Conservation (phyloP, 1,284 basidiomycete species). For the Pseudozyma hubeiensis region DNA sequence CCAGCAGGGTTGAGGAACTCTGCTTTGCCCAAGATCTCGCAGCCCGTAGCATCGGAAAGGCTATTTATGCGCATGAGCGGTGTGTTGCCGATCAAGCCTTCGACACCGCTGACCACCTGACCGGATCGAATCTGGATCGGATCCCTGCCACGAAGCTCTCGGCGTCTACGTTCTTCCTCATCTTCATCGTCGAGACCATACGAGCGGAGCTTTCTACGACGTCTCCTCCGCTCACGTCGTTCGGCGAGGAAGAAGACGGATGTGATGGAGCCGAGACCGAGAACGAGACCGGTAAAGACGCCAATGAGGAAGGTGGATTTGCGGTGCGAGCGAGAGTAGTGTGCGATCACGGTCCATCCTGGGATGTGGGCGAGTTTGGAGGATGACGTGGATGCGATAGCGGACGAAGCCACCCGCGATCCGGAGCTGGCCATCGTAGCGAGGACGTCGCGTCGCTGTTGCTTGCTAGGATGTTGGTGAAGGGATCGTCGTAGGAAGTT, state of each 20-base stretch:
- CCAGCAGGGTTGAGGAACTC: constrained; percentile 98
- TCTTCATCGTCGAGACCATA: constrained; percentile 43
- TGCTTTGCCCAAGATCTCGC: constrained; percentile 96
- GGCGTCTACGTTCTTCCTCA: constrained; percentile 39
- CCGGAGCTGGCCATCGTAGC: constrained; percentile 17
- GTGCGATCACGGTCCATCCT: constrained; percentile 37
- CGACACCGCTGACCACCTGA: constrained; percentile 57
- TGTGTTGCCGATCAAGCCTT: constrained; percentile 77
- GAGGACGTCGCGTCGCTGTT: neutral
- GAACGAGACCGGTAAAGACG: constrained; percentile 56
- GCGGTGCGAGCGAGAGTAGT: constrained; percentile 43
- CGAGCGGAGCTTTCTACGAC: constrained; percentile 30
- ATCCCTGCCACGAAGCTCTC: constrained; percentile 31
- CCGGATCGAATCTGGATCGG: constrained; percentile 49
- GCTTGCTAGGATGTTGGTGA: too few species aligned
- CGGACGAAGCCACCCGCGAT: constrained; percentile 9
- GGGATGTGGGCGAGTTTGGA: constrained; percentile 40
- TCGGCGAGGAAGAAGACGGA: constrained; percentile 56
- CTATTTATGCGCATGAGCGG: constrained; percentile 91
- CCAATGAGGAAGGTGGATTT: constrained; percentile 58
- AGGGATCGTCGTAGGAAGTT: neutral
- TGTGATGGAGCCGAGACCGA: constrained; percentile 58
- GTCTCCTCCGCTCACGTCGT: constrained; percentile 37
- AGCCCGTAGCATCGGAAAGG: constrained; percentile 86
- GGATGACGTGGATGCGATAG: constrained; percentile 14